Percentiles rank a stretch among this genome's conserved stretches.
phyloP scores from a whole-genome alignment of 345 rosid species.

The Excoecaria cochinchinensis region DNA sequence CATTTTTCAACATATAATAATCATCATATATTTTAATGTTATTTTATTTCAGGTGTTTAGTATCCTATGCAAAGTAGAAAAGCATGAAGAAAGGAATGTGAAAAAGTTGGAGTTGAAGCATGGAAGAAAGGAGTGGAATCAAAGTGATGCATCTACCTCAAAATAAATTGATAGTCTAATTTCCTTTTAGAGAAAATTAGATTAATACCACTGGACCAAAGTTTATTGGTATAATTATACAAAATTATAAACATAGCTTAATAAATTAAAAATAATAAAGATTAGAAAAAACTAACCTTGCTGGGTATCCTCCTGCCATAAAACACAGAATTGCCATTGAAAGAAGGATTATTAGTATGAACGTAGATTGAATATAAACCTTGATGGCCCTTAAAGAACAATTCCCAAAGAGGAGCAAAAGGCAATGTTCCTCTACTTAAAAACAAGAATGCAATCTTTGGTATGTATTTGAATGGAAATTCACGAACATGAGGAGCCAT shows the following conservation, averaged over 20 bases:
- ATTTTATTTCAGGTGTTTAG: neutral
- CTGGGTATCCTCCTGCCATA: slow-evolving; percentile 23
- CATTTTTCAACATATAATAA: no score
- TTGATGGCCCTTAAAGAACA: slow-evolving; percentile 27
- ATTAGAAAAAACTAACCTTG: slow-evolving; percentile 18
- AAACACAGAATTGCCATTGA: slow-evolving; percentile 19
- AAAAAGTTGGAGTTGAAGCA: slow-evolving; percentile 12
- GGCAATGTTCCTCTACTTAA: slow-evolving; percentile 13
- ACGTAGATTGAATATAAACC: slow-evolving; percentile 20
- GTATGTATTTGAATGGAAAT: slow-evolving; percentile 5
- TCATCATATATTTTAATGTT: no score
- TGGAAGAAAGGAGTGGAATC: slow-evolving; percentile 26
- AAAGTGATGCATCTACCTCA: slow-evolving; percentile 18
- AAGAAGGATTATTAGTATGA: slow-evolving; percentile 14
- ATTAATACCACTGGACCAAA: no score
- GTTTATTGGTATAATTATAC: no score
- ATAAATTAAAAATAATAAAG: neutral
- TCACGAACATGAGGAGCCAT: slow-evolving; percentile 13
- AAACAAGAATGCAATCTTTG: slow-evolving; percentile 29
- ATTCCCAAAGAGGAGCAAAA: slow-evolving; percentile 26
- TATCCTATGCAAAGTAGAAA: neutral
- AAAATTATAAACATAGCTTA: no score
- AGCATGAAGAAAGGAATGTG: slow-evolving; percentile 35
- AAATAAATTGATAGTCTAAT: neutral
- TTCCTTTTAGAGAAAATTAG: no score